A percentile compares a stretch with the other conserved stretches of the same genome.
Evolutionary conservation across 805 yeast genomes (phyloP).

Genomic region (Geotrichum ghanense): DNA sequence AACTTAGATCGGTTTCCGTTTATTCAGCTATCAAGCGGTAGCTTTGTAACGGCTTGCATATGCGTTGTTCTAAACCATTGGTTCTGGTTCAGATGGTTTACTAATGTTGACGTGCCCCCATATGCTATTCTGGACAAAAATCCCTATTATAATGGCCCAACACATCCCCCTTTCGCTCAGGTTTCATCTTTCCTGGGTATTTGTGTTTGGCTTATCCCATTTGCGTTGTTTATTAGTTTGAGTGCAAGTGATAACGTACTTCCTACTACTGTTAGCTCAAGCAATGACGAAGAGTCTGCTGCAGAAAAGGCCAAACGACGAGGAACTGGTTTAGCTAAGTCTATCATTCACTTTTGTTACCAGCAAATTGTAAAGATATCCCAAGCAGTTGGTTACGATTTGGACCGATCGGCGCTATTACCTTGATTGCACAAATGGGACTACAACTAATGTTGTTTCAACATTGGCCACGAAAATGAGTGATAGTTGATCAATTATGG

Average conservation of each 20-base stretch:
- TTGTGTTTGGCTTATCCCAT: conserved; percentile 89
- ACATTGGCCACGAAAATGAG: no score
- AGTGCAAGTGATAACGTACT: conserved; percentile 85
- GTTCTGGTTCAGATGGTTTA: conserved; percentile 81
- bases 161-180: conserved; percentile 73
- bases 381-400: conserved; percentile 53
- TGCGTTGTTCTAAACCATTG: conserved; percentile 74
- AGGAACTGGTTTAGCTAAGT: conserved; percentile 61
- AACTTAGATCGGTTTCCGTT: conserved; percentile 77
- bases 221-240: conserved; percentile 79
- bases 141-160: conserved; percentile 48
- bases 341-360: conserved; percentile 43
- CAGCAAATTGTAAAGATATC: conserved; percentile 35
- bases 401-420: conserved; percentile 26
- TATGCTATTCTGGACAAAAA: conserved; percentile 29
- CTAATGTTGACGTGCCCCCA: conserved; percentile 56
- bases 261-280: conserved; percentile 35
- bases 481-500: no score
- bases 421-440: no score
- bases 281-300: conserved; percentile 21
- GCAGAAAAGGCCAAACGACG: conserved; percentile 26
- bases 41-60: conserved; percentile 58
- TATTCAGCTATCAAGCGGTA: conserved; percentile 60
- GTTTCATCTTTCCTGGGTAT: conserved; percentile 93
- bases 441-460: no score